Evolutionary conservation across 2,329 filamentous ascomycete species (phyloP), one percentile per base, ranked within the genome.

Genomic region (Didymella segeticola): DNA sequence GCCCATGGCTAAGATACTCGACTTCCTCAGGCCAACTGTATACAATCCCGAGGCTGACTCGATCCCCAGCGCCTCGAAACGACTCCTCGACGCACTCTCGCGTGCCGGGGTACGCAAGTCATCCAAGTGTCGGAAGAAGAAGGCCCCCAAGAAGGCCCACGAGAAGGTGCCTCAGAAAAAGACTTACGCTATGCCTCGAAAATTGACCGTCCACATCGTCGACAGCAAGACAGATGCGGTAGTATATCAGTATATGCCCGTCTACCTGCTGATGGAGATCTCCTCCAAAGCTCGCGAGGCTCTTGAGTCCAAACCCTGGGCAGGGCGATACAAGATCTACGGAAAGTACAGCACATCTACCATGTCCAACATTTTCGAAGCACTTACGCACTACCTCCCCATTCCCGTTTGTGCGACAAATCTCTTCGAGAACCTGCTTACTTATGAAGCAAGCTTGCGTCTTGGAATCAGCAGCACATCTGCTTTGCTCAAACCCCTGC

Each of bases 391-490:
- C 4, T 33, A 15, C 2, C 37, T 31, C 1, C n/a, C 34, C 8
- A 36, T 53, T 7, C 50, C 43, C 8, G 15, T 47, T 14, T n/a
- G 10, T 15, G 15, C 17, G 19, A 43, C 41, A 5, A 12, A 47
- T 2, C 5, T 5, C 9, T 7, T 12, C 12, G 11, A n/a, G 2
- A 53, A 53, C 5, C 12, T 53, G 2, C 20, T 37, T 5, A 47
- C 30, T 5, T 53, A 53, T 26, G 43, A 53, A 38, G 50, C 50
- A 3, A 42, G 37, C 17, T 8, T 47, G 25, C 43, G 50, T 20
- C 25, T 53, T 1, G 31, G 50, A 2, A 38, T 53, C 11, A 6
- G 15, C 2, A 29, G 17, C 30, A 22, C 31, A 1, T 25, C 42
- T 19, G 6, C 8, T 15, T 11, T 20, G 1, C 7, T 53, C 14